Percentiles rank a stretch among this genome's conserved stretches.
Conservation (phyloP, 306 rosid species). For the Vicia sativa region DNA sequence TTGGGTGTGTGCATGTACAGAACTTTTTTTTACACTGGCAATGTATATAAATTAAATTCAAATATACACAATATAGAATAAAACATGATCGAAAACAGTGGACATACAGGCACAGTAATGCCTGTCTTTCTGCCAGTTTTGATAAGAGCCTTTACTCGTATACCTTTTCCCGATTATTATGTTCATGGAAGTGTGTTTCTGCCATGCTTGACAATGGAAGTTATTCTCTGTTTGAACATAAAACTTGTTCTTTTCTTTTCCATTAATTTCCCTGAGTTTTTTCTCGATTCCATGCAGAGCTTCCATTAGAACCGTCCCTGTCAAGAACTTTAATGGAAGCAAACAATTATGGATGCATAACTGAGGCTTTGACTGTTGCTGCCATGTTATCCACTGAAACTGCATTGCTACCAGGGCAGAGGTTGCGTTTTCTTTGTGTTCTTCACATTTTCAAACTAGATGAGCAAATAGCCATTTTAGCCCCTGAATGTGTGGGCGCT, state of each 20-base stretch:
- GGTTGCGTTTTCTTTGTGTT: constrained; percentile 46
- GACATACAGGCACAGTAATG: neutral
- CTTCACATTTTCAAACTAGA: constrained; percentile 13
- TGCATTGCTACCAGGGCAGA: constrained; percentile 76
- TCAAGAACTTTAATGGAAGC: constrained; percentile 94
- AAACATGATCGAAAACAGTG: neutral
- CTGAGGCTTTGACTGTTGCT: constrained; percentile 91
- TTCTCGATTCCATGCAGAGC: constrained; percentile 60
- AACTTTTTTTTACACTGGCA: no score
- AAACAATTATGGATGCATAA: constrained; percentile 73
- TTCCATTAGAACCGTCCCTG: constrained; percentile 96
- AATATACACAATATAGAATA: neutral
- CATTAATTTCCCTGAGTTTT: constrained; percentile 24
- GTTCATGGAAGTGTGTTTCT: constrained; percentile 23
- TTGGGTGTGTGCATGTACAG: no score
- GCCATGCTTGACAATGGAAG: constrained; percentile 8
- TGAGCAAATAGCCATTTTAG: no score
- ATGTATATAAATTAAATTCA: no score
- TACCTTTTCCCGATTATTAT: constrained; percentile 4
- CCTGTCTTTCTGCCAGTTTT: neutral
- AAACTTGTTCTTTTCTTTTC: constrained; percentile 22
- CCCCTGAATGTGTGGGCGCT: no score
- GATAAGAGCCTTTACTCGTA: constrained; percentile 15
- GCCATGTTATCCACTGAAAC: constrained; percentile 94
- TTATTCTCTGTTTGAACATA: constrained; percentile 27